Evolutionary conservation across 495 filamentous ascomycete genomes (phyloP).

Genomic region (Evernia prunastri): DNA sequence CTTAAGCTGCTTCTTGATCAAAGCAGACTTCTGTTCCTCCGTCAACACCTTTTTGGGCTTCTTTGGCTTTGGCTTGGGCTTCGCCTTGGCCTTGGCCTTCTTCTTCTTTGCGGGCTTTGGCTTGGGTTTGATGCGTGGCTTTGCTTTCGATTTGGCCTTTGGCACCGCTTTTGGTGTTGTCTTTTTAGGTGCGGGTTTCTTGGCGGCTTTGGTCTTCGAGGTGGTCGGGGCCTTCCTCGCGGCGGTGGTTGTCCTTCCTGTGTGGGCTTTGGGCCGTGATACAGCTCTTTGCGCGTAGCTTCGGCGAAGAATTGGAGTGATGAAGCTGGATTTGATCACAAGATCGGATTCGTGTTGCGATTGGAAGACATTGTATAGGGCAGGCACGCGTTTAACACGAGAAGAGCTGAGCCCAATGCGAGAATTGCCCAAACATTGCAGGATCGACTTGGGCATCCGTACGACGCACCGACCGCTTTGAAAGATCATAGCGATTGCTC

Average conservation of each 20-base stretch:
- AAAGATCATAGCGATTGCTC: slow-evolving; percentile 14
- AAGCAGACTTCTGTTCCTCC: slow-evolving; percentile 29
- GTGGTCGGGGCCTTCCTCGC: slow-evolving; percentile 20
- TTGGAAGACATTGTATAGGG: slow-evolving; percentile 6
- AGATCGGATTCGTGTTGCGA: neutral
- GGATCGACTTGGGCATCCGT: slow-evolving; percentile 15
- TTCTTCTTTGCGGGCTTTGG: slow-evolving; percentile 23
- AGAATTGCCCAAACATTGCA: slow-evolving; percentile 17
- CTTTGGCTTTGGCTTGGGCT: slow-evolving; percentile 16
- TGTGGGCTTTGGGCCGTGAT: slow-evolving; percentile 30
- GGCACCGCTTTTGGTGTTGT: slow-evolving; percentile 15
- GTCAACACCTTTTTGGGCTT: slow-evolving; percentile 25
- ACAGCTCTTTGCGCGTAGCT: slow-evolving; percentile 24
- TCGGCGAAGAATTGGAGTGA: slow-evolving; percentile 10
- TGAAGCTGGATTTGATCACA: neutral
- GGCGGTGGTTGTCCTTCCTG: slow-evolving; percentile 24
- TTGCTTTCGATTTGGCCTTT: slow-evolving; percentile 22
- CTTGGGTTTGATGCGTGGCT: slow-evolving; percentile 21
- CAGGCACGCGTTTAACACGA: slow-evolving; percentile 22
- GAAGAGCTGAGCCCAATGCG: slow-evolving; percentile 15
- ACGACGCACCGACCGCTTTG: slow-evolving; percentile 15
- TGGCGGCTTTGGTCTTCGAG: slow-evolving; percentile 19
- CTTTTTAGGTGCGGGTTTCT: slow-evolving; percentile 19
- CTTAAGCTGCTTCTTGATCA: slow-evolving; percentile 32
- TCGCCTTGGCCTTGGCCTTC: slow-evolving; percentile 25